Evolutionary conservation across 495 filamentous ascomycete genomes (phyloP).

Genomic region (Penicillium ucsense): DNA sequence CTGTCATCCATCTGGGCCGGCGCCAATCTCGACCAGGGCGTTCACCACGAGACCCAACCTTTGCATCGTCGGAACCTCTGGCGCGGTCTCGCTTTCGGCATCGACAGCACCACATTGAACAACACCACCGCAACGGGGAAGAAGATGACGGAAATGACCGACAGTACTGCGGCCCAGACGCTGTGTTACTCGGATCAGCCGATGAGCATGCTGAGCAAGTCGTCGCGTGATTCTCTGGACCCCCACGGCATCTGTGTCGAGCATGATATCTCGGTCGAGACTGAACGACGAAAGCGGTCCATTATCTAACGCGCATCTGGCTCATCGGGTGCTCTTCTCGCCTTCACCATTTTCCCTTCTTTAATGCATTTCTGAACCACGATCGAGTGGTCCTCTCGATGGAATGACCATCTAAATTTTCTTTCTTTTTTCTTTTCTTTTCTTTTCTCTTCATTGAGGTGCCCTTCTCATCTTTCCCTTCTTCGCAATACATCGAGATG

Average conservation of each 20-base stretch:
- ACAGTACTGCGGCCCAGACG: slow-evolving; percentile 12
- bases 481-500: no score
- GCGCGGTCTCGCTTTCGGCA: slow-evolving; percentile 12
- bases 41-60: slow-evolving; percentile 1
- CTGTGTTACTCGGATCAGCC: slow-evolving; percentile 21
- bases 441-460: no score
- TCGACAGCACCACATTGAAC: slow-evolving; percentile 10
- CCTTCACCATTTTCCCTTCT: no score
- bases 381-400: no score
- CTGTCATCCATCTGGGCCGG: slow-evolving; percentile 73
- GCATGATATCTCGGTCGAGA: slow-evolving; percentile 24
- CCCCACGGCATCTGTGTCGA: slow-evolving; percentile 25
- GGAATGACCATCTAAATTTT: no score
- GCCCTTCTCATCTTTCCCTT: no score
- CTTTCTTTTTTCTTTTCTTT: no score
- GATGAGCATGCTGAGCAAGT: slow-evolving; percentile 5
- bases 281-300: slow-evolving; percentile 2
- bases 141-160: slow-evolving; percentile 2
- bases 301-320: slow-evolving; percentile 1
- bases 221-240: slow-evolving; percentile 7
- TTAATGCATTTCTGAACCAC: no score
- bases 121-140: slow-evolving; percentile 1
- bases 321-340: neutral
- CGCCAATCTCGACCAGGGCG: slow-evolving; percentile 25
- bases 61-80: slow-evolving; percentile 19